Evolutionary conservation across 768 basidiomycete genomes (phyloP).

Genomic region (Pulveroboletus frians): DNA sequence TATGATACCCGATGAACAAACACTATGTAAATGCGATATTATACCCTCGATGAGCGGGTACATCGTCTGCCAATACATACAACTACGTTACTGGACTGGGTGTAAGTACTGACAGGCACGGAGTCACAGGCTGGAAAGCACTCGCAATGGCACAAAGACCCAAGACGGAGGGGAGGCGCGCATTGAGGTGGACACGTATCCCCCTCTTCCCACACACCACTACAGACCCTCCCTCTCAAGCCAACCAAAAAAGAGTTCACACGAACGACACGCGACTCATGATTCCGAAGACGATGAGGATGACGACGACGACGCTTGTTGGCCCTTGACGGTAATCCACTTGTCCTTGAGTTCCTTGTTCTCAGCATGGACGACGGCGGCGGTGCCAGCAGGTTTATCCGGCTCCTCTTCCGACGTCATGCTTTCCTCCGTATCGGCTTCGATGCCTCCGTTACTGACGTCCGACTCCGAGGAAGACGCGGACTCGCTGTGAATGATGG

Average conservation of each 20-base stretch:
- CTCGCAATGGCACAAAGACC: constrained; percentile 16
- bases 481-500: constrained; percentile 26
- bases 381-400: constrained; percentile 35
- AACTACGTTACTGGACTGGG: constrained; percentile 21
- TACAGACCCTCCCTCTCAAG: neutral
- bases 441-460: constrained; percentile 51
- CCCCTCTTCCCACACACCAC: neutral
- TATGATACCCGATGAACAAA: no score
- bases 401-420: constrained; percentile 66
- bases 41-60: constrained; percentile 3
- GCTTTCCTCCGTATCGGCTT: constrained; percentile 74
- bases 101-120: constrained; percentile 14
- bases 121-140: constrained; percentile 13
- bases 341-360: constrained; percentile 50
- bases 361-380: neutral
- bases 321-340: constrained; percentile 71
- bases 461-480: constrained; percentile 57
- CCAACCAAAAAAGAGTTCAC: constrained; percentile 11
- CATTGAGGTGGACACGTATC: neutral
- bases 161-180: constrained; percentile 9
- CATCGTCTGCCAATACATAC: constrained; percentile 12
- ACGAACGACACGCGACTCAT: constrained; percentile 7
- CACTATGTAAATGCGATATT: constrained; percentile 3
- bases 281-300: constrained; percentile 4
- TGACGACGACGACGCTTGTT: constrained; percentile 20